Percentiles rank a stretch among this genome's conserved stretches.
Conservation (phyloP, 257 asterid genomes). For the Pogostemon cablin region DNA sequence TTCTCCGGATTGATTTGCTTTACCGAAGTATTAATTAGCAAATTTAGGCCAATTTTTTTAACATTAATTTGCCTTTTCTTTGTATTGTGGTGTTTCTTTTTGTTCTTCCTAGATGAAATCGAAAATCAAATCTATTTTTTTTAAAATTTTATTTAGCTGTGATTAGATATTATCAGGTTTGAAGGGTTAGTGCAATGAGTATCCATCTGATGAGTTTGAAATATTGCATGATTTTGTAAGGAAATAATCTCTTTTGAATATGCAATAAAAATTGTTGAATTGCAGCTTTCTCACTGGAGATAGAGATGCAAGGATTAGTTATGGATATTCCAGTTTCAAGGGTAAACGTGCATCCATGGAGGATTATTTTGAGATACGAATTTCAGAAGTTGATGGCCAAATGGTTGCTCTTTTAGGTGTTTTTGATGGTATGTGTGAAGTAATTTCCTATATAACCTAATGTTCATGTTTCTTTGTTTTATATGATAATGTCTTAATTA, state of each 20-base stretch:
- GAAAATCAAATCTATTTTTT: background rate
- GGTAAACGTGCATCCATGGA: slow-evolving; percentile 86
- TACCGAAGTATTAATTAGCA: background rate
- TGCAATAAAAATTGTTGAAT: slow-evolving; percentile 1
- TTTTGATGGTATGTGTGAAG: slow-evolving; percentile 54
- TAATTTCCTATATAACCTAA: background rate
- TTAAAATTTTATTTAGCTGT: background rate
- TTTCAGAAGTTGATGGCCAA: slow-evolving; percentile 74
- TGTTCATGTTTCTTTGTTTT: background rate
- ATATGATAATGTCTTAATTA: background rate
- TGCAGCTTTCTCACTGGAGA: slow-evolving; percentile 57
- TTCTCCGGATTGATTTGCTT: background rate
- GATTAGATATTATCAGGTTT: background rate
- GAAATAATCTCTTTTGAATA: slow-evolving; percentile 17
- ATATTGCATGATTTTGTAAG: background rate
- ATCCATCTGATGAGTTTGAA: background rate
- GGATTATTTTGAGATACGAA: slow-evolving; percentile 70
- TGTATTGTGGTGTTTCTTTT: background rate
- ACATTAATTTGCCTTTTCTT: background rate
- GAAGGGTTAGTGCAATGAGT: background rate
- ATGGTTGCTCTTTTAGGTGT: slow-evolving; percentile 85
- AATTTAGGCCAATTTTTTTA: background rate
- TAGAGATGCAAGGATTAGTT: slow-evolving; percentile 54
- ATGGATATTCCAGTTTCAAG: slow-evolving; percentile 77
- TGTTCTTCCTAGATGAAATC: background rate